Percentiles rank a stretch among this genome's conserved stretches.
phyloP scores from a whole-genome alignment of 495 filamentous ascomycete genomes.

The Trichoderma orchidacearum region DNA sequence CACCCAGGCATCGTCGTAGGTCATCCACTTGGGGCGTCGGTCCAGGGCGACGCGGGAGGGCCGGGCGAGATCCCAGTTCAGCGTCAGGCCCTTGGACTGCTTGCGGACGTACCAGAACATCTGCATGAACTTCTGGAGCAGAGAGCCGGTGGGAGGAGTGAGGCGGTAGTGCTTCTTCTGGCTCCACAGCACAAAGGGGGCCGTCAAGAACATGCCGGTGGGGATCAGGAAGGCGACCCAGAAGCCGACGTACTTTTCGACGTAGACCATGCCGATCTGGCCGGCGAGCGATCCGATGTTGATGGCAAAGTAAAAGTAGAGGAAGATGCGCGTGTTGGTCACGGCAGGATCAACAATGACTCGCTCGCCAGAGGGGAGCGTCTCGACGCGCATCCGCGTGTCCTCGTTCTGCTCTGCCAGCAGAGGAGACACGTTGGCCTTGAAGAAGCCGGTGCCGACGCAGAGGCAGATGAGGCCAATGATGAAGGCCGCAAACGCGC shows the following conservation, averaged over 20 bases:
- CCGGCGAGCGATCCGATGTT: conserved; percentile 44
- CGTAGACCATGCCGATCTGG: conserved; percentile 38
- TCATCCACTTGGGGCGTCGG: conserved; percentile 44
- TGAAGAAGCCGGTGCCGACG: conserved; percentile 46
- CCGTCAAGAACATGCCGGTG: conserved; percentile 36
- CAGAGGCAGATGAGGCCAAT: conserved; percentile 48
- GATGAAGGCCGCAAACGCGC: conserved; percentile 39
- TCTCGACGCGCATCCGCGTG: conserved; percentile 23
- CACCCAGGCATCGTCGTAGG: conserved; percentile 59
- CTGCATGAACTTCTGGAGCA: conserved; percentile 42
- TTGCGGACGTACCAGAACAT: conserved; percentile 41
- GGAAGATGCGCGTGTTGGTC: conserved; percentile 40
- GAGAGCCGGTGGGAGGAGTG: conserved; percentile 44
- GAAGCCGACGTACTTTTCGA: conserved; percentile 57
- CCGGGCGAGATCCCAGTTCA: conserved; percentile 43
- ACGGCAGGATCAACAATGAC: conserved; percentile 52
- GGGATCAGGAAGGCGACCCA: conserved; percentile 49
- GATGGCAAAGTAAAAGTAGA: conserved; percentile 50
- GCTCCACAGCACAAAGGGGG: conserved; percentile 39
- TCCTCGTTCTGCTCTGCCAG: conserved; percentile 38
- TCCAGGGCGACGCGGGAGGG: conserved; percentile 33
- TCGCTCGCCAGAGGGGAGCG: conserved; percentile 36
- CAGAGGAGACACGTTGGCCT: conserved; percentile 42
- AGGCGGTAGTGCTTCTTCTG: conserved; percentile 43
- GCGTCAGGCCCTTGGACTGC: conserved; percentile 40